phyloP scores from a whole-genome alignment of 2,329 filamentous ascomycete genomes.

The Penicillium sp. region DNA sequence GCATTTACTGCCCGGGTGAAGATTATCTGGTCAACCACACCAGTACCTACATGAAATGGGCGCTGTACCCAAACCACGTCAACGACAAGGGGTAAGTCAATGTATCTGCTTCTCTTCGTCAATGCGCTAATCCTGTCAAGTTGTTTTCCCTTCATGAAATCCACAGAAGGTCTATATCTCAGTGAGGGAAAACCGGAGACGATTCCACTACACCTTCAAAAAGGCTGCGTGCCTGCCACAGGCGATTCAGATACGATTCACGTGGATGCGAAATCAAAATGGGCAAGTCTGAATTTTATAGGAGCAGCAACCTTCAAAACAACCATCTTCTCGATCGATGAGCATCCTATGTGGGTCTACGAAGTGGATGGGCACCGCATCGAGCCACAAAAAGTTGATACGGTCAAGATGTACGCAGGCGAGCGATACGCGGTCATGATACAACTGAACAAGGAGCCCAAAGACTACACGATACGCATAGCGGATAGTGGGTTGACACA shows the following conservation, averaged over 20 bases:
- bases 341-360: slow-evolving; percentile 43
- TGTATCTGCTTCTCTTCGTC: no score
- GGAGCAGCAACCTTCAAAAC: slow-evolving; percentile 40
- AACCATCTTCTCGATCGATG: slow-evolving; percentile 40
- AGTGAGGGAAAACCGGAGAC: background rate
- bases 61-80: slow-evolving; percentile 11
- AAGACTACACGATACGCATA: slow-evolving; percentile 57
- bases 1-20: slow-evolving; percentile 19
- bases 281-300: background rate
- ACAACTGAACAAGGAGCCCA: slow-evolving; percentile 46
- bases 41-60: slow-evolving; percentile 4
- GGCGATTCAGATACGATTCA: background rate
- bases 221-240: background rate
- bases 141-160: slow-evolving; percentile 15
- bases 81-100: slow-evolving; percentile 22
- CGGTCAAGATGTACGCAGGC: slow-evolving; percentile 31
- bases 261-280: background rate
- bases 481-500: slow-evolving; percentile 53
- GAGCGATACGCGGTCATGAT: slow-evolving; percentile 40
- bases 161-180: background rate
- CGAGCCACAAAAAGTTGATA: slow-evolving; percentile 35
- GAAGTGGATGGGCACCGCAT: slow-evolving; percentile 43
- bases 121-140: slow-evolving; percentile 1
- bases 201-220: background rate
- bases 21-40: slow-evolving; percentile 14